Evolutionary conservation across 768 basidiomycete species (phyloP).

Genomic region (Tricholoma furcatifolium): DNA sequence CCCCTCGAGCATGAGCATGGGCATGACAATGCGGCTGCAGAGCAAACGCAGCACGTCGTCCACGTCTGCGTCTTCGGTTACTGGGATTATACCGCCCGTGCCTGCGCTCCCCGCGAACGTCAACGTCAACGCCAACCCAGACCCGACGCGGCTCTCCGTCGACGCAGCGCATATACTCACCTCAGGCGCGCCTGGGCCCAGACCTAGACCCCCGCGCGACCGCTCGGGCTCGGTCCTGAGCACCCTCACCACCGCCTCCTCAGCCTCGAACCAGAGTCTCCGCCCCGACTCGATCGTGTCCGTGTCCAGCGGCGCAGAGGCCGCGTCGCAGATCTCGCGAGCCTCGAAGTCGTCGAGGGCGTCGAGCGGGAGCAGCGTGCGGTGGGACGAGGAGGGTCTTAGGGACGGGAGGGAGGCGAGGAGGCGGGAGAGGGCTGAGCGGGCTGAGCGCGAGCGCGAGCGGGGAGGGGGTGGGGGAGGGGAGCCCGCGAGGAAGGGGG

Average conservation of each 20-base stretch:
- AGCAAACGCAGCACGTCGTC: slow-evolving; percentile 40
- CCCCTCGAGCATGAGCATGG: slow-evolving; percentile 37
- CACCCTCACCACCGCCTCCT: slow-evolving; percentile 35
- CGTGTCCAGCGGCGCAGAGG: neutral
- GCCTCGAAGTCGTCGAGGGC: slow-evolving; percentile 24
- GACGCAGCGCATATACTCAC: slow-evolving; percentile 32
- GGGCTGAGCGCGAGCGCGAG: slow-evolving; percentile 16
- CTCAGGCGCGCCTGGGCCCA: slow-evolving; percentile 10
- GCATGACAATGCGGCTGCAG: slow-evolving; percentile 37
- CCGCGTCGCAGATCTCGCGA: neutral
- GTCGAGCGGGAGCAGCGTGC: slow-evolving; percentile 41
- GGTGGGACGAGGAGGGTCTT: slow-evolving; percentile 50
- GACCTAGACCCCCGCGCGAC: slow-evolving; percentile 16
- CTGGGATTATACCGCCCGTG: too few relatives aligned
- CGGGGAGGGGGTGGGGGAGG: slow-evolving; percentile 23
- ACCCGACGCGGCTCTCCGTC: slow-evolving; percentile 32
- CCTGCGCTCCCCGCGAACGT: neutral
- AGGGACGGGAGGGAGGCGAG: slow-evolving; percentile 42
- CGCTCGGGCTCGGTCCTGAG: slow-evolving; percentile 36
- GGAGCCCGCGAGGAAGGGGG: slow-evolving; percentile 45
- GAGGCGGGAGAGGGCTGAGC: slow-evolving; percentile 24
- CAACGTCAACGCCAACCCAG: neutral
- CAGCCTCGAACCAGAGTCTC: slow-evolving; percentile 40
- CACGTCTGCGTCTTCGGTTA: slow-evolving; percentile 27
- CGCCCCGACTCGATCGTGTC: slow-evolving; percentile 26